Percentiles rank a stretch among this genome's conserved stretches.
These are phyloP conservation scores for Suhomyces panamericanus DNA, from an alignment of 1,139 yeast genomes.

Conservation along the genomic window DNA sequence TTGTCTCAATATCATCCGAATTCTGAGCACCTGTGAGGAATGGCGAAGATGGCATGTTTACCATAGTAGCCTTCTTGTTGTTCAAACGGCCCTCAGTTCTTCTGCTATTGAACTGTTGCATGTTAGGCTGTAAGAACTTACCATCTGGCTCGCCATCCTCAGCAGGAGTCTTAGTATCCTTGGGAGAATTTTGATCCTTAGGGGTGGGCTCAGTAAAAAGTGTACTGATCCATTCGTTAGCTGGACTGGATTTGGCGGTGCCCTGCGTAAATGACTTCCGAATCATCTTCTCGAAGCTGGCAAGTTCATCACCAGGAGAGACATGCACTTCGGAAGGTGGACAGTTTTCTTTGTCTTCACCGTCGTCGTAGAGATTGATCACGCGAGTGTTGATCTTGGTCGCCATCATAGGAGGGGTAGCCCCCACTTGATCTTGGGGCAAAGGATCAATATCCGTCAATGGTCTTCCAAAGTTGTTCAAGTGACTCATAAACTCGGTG, in stretches of 20 bases:
- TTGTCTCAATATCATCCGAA: slow-evolving; percentile 21
- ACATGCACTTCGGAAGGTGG: slow-evolving; percentile 31
- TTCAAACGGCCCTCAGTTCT: slow-evolving; percentile 24
- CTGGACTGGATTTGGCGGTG: slow-evolving; percentile 34
- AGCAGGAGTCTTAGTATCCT: slow-evolving; percentile 39
- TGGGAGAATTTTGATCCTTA: slow-evolving; percentile 45
- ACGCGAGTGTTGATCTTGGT: slow-evolving; percentile 49
- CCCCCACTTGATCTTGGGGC: slow-evolving; percentile 35
- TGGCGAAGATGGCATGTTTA: slow-evolving; percentile 50
- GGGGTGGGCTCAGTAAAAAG: slow-evolving; percentile 50
- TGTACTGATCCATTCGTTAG: slow-evolving; percentile 38
- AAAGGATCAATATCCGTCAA: slow-evolving; percentile 55
- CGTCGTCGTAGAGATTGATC: slow-evolving; percentile 40
- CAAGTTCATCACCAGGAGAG: slow-evolving; percentile 23
- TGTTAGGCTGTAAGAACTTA: slow-evolving; percentile 21
- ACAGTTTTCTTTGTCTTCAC: slow-evolving; percentile 46
- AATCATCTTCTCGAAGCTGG: slow-evolving; percentile 43
- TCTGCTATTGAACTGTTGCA: slow-evolving; percentile 30
- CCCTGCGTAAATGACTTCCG: slow-evolving; percentile 36
- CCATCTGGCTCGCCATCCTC: slow-evolving; percentile 19
- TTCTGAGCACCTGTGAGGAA: slow-evolving; percentile 20
- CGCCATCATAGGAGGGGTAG: slow-evolving; percentile 52
- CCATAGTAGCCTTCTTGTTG: slow-evolving; percentile 25
- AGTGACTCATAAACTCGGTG: slow-evolving; percentile 49
- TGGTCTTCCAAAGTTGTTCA: slow-evolving; percentile 53